Evolutionary conservation across 352 stramenopile species (phyloP).

Genomic region (Phytophthora tubulina): DNA sequence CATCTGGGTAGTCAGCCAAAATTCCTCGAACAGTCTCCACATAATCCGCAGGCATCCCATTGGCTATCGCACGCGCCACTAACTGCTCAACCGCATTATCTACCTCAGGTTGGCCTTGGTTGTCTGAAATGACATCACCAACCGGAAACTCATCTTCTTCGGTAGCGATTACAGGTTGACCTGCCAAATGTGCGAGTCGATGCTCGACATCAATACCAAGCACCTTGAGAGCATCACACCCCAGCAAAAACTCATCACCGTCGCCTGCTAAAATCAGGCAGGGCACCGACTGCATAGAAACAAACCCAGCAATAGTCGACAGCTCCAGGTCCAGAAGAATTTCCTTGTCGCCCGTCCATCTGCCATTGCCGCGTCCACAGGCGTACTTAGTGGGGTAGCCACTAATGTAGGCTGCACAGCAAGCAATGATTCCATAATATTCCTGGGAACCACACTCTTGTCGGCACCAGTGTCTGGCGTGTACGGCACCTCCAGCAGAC

Average conservation of each 20-base stretch:
- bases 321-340: conserved; percentile 16
- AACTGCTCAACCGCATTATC: too few relatives aligned
- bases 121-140: neutral
- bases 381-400: neutral
- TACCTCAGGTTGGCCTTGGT: too few relatives aligned
- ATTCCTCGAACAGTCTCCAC: too few relatives aligned
- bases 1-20: too few relatives aligned
- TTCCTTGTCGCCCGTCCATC: conserved; percentile 9
- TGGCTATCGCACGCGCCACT: too few relatives aligned
- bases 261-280: neutral
- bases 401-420: conserved; percentile 5
- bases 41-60: too few relatives aligned
- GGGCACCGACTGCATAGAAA: neutral
- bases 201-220: neutral
- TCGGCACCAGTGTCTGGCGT: neutral
- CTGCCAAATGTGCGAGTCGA: neutral
- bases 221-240: neutral
- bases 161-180: neutral
- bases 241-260: neutral
- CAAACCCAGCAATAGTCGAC: neutral
- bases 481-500: neutral
- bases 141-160: neutral
- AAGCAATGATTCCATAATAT: neutral
- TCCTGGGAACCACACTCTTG: conserved; percentile 12
- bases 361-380: conserved; percentile 14